Evolutionary conservation across 1,139 yeast genomes (phyloP), one percentile per base, ranked within the genome.

Genomic region (Lodderomyces theae): DNA sequence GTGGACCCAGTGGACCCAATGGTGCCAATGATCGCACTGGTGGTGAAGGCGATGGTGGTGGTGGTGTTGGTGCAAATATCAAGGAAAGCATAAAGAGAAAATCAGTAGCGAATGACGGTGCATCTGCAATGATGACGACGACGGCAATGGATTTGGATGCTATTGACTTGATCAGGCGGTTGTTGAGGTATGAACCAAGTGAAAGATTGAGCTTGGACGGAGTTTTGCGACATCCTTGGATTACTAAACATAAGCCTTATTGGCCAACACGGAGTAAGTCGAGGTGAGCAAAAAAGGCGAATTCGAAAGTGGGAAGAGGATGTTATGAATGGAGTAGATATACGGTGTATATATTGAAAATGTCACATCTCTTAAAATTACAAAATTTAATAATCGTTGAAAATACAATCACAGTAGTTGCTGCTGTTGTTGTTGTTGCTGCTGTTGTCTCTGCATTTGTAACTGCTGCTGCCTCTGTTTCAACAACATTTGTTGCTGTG

Each of bases 201-300:
- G 71, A 80, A 42, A 70, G 98, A 49, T 68, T 82, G 43, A 62
- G 77, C 1, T 65, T 92, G 40, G 61, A 63, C 6, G 81, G 80
- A 28, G 84, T 90, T 2, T 73, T 78, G 38, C 58, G 60, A 6
- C 97, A 90, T 58, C 92, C 95, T 0, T 90, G 97, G 97, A 83
- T 90, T 2, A 46, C 68, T 11, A 80, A 78, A 51, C 80, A 87
- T 58, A 75, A 71, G 53, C 74, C 77, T 3, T 50, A 50, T 22
- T 72, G 77, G 77, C 70, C 71, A 5, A 24, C 12, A n/a, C n/a
- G n/a, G n/a, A n/a, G n/a, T n/a, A n/a, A n/a, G n/a, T n/a, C n/a
- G n/a, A n/a, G n/a, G n/a, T n/a, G n/a, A n/a, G n/a, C n/a, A n/a
- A n/a, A n/a, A n/a, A n/a, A n/a, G n/a, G n/a, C n/a, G n/a, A n/a